These are phyloP conservation scores for Populus euphratica DNA, from an alignment of 345 rosid genomes.

Conservation along the genomic window DNA sequence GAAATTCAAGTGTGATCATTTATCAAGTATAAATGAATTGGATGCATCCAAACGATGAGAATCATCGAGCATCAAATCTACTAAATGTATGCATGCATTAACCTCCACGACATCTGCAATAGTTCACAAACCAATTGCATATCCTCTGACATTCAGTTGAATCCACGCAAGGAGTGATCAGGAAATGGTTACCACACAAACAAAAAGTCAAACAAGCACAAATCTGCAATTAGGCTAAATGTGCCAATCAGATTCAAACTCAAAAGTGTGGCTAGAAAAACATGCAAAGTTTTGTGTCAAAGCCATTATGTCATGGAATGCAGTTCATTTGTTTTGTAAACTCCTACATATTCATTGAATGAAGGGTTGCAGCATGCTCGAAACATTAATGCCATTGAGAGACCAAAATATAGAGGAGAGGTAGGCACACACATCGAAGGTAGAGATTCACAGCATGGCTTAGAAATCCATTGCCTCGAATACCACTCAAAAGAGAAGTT, in stretches of 20 bases:
- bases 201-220: neutral
- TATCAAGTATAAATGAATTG: neutral
- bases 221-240: neutral
- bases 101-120: neutral
- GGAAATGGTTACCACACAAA: neutral
- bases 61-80: neutral
- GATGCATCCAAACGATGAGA: neutral
- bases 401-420: constrained; percentile 7
- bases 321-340: neutral
- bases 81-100: neutral
- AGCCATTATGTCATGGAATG: neutral
- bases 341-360: neutral
- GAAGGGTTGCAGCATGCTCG: neutral
- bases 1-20: neutral
- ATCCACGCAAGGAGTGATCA: neutral
- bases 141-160: neutral
- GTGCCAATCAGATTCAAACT: neutral
- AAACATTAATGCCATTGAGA: neutral
- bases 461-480: constrained; percentile 81
- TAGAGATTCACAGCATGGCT: constrained; percentile 86
- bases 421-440: constrained; percentile 69
- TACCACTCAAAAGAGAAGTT: constrained; percentile 75
- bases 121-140: neutral
- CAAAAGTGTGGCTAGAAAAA: neutral
- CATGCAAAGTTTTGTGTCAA: neutral